Evolutionary conservation across 169 alveolate genomes (phyloP).

Genomic region (Prorocentrum cordatum): DNA sequence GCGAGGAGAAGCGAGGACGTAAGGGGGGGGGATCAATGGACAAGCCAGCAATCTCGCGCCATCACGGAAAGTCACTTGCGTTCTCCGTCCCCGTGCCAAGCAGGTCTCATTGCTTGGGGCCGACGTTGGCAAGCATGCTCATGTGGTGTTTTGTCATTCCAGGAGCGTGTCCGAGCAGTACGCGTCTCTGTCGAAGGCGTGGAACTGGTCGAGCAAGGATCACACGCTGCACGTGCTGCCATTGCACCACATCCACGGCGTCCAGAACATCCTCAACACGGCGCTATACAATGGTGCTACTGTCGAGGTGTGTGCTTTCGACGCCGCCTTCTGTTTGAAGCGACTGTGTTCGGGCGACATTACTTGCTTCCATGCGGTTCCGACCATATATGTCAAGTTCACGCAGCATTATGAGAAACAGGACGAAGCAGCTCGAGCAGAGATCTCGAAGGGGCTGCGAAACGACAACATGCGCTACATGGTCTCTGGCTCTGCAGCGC

Average conservation of each 20-base stretch:
- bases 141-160: too few species aligned
- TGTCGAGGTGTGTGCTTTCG: constrained; percentile 27
- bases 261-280: constrained; percentile 59
- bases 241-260: constrained; percentile 62
- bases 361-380: constrained; percentile 69
- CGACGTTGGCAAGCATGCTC: too few species aligned
- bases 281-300: constrained; percentile 58
- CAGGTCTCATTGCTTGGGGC: too few species aligned
- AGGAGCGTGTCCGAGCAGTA: too few species aligned
- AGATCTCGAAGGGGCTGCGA: constrained; percentile 12
- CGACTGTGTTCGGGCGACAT: constrained; percentile 19
- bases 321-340: constrained; percentile 28
- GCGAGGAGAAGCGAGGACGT: too few species aligned
- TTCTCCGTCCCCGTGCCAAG: too few species aligned
- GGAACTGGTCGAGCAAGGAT: too few species aligned
- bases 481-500: constrained; percentile 64
- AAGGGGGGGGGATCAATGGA: too few species aligned
- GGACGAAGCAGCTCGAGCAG: neutral
- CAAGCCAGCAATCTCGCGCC: too few species aligned
- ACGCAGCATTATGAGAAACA: constrained; percentile 19
- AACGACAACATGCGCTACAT: constrained; percentile 9
- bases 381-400: constrained; percentile 50
- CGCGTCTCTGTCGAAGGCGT: too few species aligned
- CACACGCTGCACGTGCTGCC: constrained; percentile 44
- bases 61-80: too few species aligned